Conservation (phyloP, 2,329 filamentous ascomycete genomes). For the Hymenotorrendiella dingleyae region DNA sequence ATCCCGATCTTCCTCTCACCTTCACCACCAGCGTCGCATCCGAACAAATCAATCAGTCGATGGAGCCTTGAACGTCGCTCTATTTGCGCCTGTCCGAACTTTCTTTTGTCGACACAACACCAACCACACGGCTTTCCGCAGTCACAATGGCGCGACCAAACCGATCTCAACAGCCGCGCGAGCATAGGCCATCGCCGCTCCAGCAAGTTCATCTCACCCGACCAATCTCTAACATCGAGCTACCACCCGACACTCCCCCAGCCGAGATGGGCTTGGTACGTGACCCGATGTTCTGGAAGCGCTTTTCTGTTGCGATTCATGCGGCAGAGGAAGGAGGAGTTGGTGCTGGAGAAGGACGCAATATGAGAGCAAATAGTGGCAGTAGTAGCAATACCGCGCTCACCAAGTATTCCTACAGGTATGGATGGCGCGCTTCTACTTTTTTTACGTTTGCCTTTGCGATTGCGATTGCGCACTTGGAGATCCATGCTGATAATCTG, state of each 20-base stretch:
- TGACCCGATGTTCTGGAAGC: slow-evolving; percentile 32
- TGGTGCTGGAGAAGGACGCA: slow-evolving; percentile 11
- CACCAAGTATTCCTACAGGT: slow-evolving; percentile 7
- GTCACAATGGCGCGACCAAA: slow-evolving; percentile 19
- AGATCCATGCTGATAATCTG: neutral
- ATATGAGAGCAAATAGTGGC: slow-evolving; percentile 8
- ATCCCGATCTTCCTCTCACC: neutral
- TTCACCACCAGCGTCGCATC: too few species aligned
- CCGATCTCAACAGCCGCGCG: slow-evolving; percentile 14
- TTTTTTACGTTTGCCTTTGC: neutral
- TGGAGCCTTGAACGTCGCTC: too few species aligned
- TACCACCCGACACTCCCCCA: slow-evolving; percentile 6
- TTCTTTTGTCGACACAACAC: too few species aligned
- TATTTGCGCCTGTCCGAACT: too few species aligned
- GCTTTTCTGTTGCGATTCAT: slow-evolving; percentile 29
- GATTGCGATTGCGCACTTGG: neutral
- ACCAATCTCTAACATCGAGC: slow-evolving; percentile 13
- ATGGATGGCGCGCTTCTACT: too few species aligned
- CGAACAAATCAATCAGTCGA: too few species aligned
- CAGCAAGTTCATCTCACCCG: slow-evolving; percentile 26
- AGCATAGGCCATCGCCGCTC: slow-evolving; percentile 27
- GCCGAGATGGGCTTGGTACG: slow-evolving; percentile 23
- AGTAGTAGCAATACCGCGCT: slow-evolving; percentile 12
- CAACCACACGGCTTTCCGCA: neutral
- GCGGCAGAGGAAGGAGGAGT: slow-evolving; percentile 21